A percentile compares a stretch with the other conserved stretches of the same genome.
These are phyloP conservation scores for Fusarium xylarioides DNA, from an alignment of 2,329 filamentous ascomycete genomes.

Conservation along the genomic window DNA sequence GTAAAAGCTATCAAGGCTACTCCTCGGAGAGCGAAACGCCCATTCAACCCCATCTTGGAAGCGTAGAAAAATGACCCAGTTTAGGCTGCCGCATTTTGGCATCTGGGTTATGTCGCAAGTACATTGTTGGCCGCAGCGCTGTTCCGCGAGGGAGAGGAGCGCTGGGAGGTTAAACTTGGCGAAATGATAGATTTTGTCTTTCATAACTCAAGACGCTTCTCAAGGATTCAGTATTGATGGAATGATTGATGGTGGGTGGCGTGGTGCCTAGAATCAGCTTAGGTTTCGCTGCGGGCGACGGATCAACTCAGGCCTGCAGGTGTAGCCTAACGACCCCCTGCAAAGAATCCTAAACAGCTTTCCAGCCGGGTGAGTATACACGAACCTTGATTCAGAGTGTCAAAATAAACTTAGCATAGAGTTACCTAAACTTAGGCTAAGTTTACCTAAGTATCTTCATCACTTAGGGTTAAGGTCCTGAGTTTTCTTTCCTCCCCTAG, in stretches of 20 bases:
- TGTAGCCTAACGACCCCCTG: too few relatives aligned
- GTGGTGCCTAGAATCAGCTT: background rate
- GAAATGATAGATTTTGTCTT: background rate
- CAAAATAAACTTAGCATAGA: too few relatives aligned
- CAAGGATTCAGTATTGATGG: fast-evolving
- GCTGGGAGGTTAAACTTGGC: background rate
- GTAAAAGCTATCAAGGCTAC: fast-evolving
- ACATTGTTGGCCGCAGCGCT: background rate
- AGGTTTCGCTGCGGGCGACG: background rate
- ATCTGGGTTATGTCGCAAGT: background rate
- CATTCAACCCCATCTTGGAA: background rate
- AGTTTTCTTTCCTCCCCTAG: too few relatives aligned
- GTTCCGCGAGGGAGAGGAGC: background rate
- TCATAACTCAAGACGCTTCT: background rate
- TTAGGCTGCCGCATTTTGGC: background rate
- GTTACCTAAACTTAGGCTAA: too few relatives aligned
- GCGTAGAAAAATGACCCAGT: background rate
- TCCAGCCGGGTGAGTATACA: too few relatives aligned
- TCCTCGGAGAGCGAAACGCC: fast-evolving
- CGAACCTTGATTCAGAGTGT: too few relatives aligned
- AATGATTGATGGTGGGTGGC: background rate
- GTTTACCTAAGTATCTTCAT: too few relatives aligned
- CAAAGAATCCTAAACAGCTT: too few relatives aligned
- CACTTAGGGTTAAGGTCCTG: too few relatives aligned
- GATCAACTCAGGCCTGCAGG: too few relatives aligned